These are phyloP conservation scores for Sophora flavescens DNA, from an alignment of 306 rosid species.

Conservation along the genomic window DNA sequence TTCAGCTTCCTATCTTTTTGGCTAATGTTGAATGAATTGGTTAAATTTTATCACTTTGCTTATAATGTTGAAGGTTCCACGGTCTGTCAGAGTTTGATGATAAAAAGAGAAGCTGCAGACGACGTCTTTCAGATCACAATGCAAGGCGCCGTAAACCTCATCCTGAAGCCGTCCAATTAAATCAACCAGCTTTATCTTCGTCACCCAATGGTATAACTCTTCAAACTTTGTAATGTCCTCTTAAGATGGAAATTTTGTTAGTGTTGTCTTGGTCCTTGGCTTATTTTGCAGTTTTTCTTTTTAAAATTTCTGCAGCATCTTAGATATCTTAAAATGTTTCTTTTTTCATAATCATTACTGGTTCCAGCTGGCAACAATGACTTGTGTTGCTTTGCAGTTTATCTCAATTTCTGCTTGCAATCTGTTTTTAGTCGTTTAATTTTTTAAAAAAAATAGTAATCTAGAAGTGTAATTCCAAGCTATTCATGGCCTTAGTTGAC, in stretches of 20 bases:
- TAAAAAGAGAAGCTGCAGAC: constrained; percentile 83
- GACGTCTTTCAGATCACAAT: constrained; percentile 82
- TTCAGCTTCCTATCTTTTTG: constrained; percentile 26
- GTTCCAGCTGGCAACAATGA: not conserved
- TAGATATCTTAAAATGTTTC: not conserved
- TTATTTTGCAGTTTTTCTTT: constrained; percentile 1
- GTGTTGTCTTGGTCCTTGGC: not conserved
- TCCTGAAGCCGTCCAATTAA: constrained; percentile 52
- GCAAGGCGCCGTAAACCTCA: constrained; percentile 86
- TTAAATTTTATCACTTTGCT: constrained; percentile 27
- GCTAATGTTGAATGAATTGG: constrained; percentile 26
- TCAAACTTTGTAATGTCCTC: not conserved
- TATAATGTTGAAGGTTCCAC: constrained; percentile 74
- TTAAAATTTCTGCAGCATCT: not conserved
- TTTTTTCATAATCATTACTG: constrained; percentile 6
- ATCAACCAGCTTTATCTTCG: constrained; percentile 58
- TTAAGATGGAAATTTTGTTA: not conserved
- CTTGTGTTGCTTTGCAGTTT: not conserved
- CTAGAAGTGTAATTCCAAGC: constrained; percentile 6
- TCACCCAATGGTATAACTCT: constrained; percentile 51
- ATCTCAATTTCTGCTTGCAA: constrained; percentile 12
- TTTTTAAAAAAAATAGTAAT: not conserved
- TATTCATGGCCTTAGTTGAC: not conserved
- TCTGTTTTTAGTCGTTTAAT: constrained; percentile 25
- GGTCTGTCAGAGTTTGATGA: constrained; percentile 77